Conservation (phyloP, 2,329 filamentous ascomycete species). For the Incumbomyces delicatus region DNA sequence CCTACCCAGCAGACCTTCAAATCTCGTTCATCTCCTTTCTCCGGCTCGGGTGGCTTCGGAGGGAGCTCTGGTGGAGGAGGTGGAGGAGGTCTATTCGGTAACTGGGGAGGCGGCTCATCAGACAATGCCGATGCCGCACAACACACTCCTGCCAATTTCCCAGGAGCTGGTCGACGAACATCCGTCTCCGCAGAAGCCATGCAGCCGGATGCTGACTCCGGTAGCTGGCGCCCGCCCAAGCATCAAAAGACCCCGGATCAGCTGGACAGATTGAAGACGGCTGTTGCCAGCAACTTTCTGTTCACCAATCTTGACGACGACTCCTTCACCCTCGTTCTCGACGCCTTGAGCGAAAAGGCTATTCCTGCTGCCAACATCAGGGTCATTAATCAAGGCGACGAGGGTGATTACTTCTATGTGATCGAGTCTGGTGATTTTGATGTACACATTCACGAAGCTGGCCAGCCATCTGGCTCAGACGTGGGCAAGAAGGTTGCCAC, state of each 20-base stretch:
- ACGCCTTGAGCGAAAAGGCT: conserved; percentile 85
- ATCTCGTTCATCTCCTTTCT: conserved; percentile 34
- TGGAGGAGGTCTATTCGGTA: conserved; percentile 16
- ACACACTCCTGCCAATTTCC: conserved; percentile 76
- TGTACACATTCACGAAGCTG: conserved; percentile 74
- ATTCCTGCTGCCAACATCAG: conserved; percentile 84
- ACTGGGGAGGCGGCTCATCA: conserved; percentile 17
- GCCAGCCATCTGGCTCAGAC: conserved; percentile 71
- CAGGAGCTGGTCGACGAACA: conserved; percentile 72
- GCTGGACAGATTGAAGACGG: conserved; percentile 63
- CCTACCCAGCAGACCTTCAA: conserved; percentile 58
- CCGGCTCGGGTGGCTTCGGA: conserved; percentile 40
- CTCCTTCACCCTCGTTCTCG: conserved; percentile 75
- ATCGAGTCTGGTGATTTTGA: conserved; percentile 87
- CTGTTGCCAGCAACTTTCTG: conserved; percentile 83
- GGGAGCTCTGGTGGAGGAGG: conserved; percentile 20
- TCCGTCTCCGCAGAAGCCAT: conserved; percentile 95
- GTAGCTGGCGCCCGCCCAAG: conserved; percentile 81
- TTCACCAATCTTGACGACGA: conserved; percentile 94
- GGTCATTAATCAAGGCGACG: conserved; percentile 91
- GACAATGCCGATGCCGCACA: conserved; percentile 41
- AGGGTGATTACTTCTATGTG: conserved; percentile 95
- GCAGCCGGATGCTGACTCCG: conserved; percentile 74
- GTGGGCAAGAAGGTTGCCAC: conserved; percentile 72
- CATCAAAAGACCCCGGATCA: conserved; percentile 79